Base-by-base conservation (phyloP, 768 basidiomycete species). In the Agaricus subrufescens region DNA sequence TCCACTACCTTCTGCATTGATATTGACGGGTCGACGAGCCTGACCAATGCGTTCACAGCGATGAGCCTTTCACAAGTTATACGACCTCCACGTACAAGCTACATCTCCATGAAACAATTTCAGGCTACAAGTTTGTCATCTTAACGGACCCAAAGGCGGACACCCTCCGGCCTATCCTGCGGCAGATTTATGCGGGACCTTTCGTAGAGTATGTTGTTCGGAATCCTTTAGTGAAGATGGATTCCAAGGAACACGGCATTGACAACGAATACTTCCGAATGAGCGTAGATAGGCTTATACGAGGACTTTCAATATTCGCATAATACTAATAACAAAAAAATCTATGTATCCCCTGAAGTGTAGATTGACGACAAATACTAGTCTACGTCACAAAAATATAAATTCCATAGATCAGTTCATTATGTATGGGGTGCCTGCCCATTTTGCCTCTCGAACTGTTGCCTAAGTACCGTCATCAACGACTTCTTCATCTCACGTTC, bases 51-150 rank as follows among this genome's bases (percentile, higher is more conserved):
- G 14, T 45, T 46, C 38, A 14, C 50, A 93, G 95, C 70, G 90
- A 96, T 63, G 96, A 98, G 71, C 82, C 87, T 59, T 97, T 98
- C 71, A 85, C 87, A 46, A 86, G 86, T 62, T 98, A 96, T 71
- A 83, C 85, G 62, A 98, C 97, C 2, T 91, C 93, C 25, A 74
- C 87, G 3, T 99, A 99, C 79, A 95, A 88, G 67, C 80, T 98
- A 8, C 95, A 98, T 71, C 75, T 96, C 53, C 96, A 87, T 71
- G 94, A 96, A 69, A 94, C 97, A 0, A 62, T 86, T 3, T 91
- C 94, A 3, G 90, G 92, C 12, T 97, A 93, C 83, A 94, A 94
- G 67, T 96, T 99, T 71, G 79, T 98, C 65, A 91, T 98, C 77
- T 83, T 98, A 61, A 91, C 87, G 59, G 94, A 97, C 65, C 90